These are phyloP conservation scores for Trypanosoma vivax DNA, from an alignment of 208 protist genomes.

Conservation along the genomic window DNA sequence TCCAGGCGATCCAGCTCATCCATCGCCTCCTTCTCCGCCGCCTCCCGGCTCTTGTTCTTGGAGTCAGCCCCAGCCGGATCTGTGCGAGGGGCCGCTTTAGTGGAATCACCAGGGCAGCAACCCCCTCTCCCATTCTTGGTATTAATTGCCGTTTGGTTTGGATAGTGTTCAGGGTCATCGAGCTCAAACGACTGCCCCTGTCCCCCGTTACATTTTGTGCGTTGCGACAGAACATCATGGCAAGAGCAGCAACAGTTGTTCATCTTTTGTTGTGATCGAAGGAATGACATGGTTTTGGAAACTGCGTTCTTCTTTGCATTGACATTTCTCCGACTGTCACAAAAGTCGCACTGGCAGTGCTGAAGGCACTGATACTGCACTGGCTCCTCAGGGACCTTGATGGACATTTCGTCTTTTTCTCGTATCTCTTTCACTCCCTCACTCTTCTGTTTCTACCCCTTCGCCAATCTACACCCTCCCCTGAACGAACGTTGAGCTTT, in stretches of 20 bases:
- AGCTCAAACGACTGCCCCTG: slow-evolving; percentile 46
- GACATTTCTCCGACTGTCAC: slow-evolving; percentile 60
- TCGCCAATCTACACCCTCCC: not conserved
- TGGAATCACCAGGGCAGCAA: slow-evolving; percentile 28
- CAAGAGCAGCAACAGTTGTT: slow-evolving; percentile 55
- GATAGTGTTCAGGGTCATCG: slow-evolving; percentile 53
- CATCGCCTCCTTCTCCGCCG: slow-evolving; percentile 39
- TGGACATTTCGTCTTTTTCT: slow-evolving; percentile 36
- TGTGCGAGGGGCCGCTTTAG: not conserved
- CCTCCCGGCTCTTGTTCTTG: slow-evolving; percentile 30
- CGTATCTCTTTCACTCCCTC: slow-evolving; percentile 3
- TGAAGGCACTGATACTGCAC: slow-evolving; percentile 74
- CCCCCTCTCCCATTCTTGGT: slow-evolving; percentile 57
- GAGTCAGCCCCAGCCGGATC: not conserved
- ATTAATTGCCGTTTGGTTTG: slow-evolving; percentile 81
- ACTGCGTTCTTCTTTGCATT: slow-evolving; percentile 74
- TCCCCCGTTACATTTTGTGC: slow-evolving; percentile 11
- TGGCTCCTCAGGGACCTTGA: slow-evolving; percentile 46
- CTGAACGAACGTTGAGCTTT: too few relatives aligned
- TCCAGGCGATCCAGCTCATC: slow-evolving; percentile 82
- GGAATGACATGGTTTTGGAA: slow-evolving; percentile 24
- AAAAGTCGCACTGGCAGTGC: slow-evolving; percentile 87
- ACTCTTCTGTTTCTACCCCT: not conserved
- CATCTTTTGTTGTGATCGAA: slow-evolving; percentile 23
- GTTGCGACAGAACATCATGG: slow-evolving; percentile 25